Conservation (phyloP, 148 eudicot species). For the Bassia scoparia region DNA sequence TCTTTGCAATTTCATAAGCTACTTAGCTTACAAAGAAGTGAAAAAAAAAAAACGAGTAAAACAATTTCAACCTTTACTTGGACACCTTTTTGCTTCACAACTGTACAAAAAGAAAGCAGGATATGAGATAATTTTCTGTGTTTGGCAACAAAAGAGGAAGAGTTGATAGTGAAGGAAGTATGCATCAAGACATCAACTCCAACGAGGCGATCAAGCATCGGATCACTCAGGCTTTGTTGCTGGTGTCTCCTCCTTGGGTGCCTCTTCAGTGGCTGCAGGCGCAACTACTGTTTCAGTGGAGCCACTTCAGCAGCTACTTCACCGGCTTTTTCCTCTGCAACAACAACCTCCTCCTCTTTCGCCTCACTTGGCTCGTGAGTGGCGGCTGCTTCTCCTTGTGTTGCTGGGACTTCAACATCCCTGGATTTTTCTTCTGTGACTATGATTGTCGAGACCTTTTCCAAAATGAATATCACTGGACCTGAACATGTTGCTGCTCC, state of each 20-base stretch:
- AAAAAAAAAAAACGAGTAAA: neutral
- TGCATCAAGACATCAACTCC: neutral
- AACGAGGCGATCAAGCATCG: neutral
- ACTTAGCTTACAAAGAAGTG: neutral
- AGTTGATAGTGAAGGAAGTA: neutral
- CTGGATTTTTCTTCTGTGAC: conserved; percentile 40
- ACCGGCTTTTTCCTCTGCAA: conserved; percentile 33
- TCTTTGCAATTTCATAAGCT: neutral
- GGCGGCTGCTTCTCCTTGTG: conserved; percentile 22
- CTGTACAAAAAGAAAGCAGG: conserved; percentile 4
- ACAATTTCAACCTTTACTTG: neutral
- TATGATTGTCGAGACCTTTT: conserved; percentile 57
- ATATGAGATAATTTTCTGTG: too few species aligned
- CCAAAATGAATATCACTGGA: conserved; percentile 50
- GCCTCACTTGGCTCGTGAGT: conserved; percentile 23
- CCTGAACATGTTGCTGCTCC: conserved; percentile 50
- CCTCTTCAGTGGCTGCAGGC: conserved; percentile 13
- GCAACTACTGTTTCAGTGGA: conserved; percentile 18
- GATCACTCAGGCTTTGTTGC: neutral
- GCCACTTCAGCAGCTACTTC: conserved; percentile 7
- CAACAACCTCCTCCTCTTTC: conserved; percentile 30
- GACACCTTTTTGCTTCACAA: neutral
- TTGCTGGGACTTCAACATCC: conserved; percentile 31
- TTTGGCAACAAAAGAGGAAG: too few species aligned
- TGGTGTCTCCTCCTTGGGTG: conserved; percentile 8